Evolutionary conservation across 805 yeast genomes (phyloP).

Genomic region (Isabelozyma pseudorhagii): DNA sequence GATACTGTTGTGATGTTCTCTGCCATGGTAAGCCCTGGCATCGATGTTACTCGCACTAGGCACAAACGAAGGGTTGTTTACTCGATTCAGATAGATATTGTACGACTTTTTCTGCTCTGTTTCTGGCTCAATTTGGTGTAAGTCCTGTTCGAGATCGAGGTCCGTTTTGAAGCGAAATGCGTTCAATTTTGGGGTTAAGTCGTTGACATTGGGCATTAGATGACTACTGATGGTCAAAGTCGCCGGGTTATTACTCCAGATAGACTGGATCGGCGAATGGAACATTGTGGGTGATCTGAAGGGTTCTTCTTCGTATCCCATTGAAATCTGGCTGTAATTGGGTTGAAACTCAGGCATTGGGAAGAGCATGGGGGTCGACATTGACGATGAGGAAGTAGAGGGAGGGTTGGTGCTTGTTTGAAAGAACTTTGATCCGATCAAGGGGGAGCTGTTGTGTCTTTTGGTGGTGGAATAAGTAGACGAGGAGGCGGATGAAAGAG

Average conservation of each 20-base stretch:
- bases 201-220: neutral
- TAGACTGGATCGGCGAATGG: neutral
- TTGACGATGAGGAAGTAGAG: conserved; percentile 1
- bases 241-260: conserved; percentile 1
- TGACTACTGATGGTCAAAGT: neutral
- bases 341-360: neutral
- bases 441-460: conserved; percentile 12
- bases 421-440: conserved; percentile 10
- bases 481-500: neutral
- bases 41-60: conserved; percentile 4
- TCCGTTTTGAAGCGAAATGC: neutral
- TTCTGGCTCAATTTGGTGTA: no score
- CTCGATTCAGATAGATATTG: conserved; percentile 11
- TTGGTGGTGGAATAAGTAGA: conserved; percentile 1
- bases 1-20: no score
- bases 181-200: neutral
- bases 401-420: neutral
- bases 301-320: neutral
- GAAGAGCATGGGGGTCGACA: neutral
- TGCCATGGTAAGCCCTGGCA: no score
- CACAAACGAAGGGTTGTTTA: conserved; percentile 15
- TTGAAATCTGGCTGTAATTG: neutral
- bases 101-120: neutral
- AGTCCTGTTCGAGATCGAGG: neutral
- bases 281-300: neutral